Base-by-base conservation (phyloP, 2,329 filamentous ascomycete species). In the Xylaria sp. region DNA sequence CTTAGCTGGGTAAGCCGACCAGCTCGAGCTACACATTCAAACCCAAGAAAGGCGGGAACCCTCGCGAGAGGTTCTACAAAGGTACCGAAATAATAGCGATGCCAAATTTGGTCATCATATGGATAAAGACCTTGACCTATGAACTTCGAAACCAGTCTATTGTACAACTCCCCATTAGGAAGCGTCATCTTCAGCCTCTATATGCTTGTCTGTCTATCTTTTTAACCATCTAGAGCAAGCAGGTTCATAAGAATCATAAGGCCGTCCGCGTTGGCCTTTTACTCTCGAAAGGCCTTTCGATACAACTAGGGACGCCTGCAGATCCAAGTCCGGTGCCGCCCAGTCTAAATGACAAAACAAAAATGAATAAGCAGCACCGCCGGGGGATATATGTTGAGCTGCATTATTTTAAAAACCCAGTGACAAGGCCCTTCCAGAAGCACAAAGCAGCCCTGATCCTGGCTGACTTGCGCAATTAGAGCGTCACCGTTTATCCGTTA, bases 311-410 rank as follows among this genome's bases (percentile, higher is more conserved):
- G 68, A 71, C 72, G 67, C 68, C 67, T 70, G 68, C 62, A 70
- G 66, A 69, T 67, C 68, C 69, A 65, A 58, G 66, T 66, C 70
- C 68, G 55, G 66, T 65, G 60, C 70, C 70, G 64, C 69, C 68
- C 65, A 67, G 68, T 73, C 70, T 73, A 73, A 72, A 71, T 70
- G 68, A 61, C 67, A 66, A 72, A 69, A 61, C n/a, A n/a, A 63
- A 66, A 66, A 63, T 52, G 57, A 67, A 67, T 65, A 68, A 67
- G 67, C 69, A 72, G 69, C 71, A 67, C 64, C 58, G 50, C 43
- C 46, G 47, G 49, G 49, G 61, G 59, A 65, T 65, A 59, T 64
- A 70, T 70, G 67, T 64, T 63, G 62, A 67, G 63, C 67, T 62
- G 64, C 65, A 61, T 62, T 49, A 62, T 61, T n/a, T n/a, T n/a